phyloP scores from a whole-genome alignment of 2,329 filamentous ascomycete genomes.

The Nemania serpens region DNA sequence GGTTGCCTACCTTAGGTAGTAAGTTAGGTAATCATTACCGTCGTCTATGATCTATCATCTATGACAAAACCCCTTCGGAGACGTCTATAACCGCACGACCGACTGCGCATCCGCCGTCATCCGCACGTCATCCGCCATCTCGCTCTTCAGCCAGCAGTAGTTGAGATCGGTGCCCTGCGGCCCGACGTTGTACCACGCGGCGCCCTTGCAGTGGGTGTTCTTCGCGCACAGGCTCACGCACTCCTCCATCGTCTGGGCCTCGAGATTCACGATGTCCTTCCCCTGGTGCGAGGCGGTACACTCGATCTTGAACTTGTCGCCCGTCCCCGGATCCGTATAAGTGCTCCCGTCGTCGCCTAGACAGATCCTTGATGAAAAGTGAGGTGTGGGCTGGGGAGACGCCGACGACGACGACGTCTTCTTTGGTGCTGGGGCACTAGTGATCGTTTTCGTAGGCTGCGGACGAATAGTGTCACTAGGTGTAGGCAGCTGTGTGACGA shows the following conservation, averaged over 20 bases:
- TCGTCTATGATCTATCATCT: background rate
- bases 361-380: constrained; percentile 23
- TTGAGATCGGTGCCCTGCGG: constrained; percentile 39
- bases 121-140: constrained; percentile 28
- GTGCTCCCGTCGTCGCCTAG: constrained; percentile 32
- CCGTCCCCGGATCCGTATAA: constrained; percentile 31
- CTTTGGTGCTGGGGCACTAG: background rate
- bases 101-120: constrained; percentile 34
- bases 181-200: constrained; percentile 36
- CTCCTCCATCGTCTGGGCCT: constrained; percentile 34
- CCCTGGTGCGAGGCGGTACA: constrained; percentile 33
- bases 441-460: constrained; percentile 11
- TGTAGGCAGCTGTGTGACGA: constrained; percentile 7
- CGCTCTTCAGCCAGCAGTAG: constrained; percentile 39
- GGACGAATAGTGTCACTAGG: constrained; percentile 19
- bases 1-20: too few species aligned
- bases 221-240: constrained; percentile 34
- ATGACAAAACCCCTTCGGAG: background rate
- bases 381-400: background rate
- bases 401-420: background rate
- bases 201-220: constrained; percentile 29
- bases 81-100: constrained; percentile 28
- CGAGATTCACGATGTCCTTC: constrained; percentile 32
- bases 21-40: background rate
- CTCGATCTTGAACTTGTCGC: constrained; percentile 29